Evolutionary conservation across 257 asterid genomes (phyloP).

Genomic region (Lycium ferocissimum): DNA sequence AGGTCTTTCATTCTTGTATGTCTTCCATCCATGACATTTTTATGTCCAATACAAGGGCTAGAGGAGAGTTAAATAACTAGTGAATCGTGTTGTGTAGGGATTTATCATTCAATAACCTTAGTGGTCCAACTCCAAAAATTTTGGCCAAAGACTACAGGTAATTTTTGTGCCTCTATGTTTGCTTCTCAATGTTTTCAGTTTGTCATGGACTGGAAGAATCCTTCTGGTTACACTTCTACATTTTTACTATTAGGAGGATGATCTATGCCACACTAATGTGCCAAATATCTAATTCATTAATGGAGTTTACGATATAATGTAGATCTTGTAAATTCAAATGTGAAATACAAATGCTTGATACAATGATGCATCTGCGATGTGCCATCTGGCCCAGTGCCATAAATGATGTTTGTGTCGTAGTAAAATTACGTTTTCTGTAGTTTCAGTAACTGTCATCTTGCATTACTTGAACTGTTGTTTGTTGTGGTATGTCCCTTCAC

Average conservation of each 20-base stretch:
- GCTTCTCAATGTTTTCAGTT: neutral
- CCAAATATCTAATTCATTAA: neutral
- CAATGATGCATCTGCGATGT: neutral
- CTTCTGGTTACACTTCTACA: neutral
- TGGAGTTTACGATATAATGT: neutral
- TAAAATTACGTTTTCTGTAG: neutral
- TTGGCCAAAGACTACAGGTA: slow-evolving; percentile 91
- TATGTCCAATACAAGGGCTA: neutral
- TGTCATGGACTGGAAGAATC: neutral
- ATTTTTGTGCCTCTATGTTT: slow-evolving; percentile 25
- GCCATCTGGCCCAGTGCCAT: slow-evolving; percentile 6
- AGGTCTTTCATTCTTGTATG: slow-evolving; percentile 94
- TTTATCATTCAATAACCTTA: slow-evolving; percentile 81
- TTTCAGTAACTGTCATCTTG: neutral
- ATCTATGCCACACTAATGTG: neutral
- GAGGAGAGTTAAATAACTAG: slow-evolving; percentile 18
- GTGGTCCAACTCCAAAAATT: slow-evolving; percentile 82
- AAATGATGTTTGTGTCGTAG: neutral
- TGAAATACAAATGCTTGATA: slow-evolving; percentile 4
- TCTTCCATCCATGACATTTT: slow-evolving; percentile 42
- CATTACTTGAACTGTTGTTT: neutral
- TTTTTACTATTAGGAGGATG: slow-evolving; percentile 4
- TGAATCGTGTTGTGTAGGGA: slow-evolving; percentile 64
- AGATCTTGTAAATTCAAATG: neutral
- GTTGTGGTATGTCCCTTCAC: neutral